phyloP scores from a whole-genome alignment of 192 early-diverging fungal species.

The Backusella tuberculispora region DNA sequence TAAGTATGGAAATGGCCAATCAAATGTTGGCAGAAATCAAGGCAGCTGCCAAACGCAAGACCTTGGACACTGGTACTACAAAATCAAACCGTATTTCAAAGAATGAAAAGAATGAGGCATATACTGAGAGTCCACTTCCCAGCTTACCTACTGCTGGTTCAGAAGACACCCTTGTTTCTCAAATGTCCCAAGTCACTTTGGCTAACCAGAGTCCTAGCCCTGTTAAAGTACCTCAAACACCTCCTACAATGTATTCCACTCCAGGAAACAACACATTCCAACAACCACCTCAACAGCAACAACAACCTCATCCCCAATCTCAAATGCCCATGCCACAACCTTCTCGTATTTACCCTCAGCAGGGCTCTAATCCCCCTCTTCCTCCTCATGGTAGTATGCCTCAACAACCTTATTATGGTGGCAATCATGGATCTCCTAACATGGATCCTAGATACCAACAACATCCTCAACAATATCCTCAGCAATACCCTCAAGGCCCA shows the following conservation, averaged over 20 bases:
- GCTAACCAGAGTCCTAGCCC: conserved; percentile 5
- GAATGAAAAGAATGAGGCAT: not conserved
- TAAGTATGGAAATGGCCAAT: conserved; percentile 82
- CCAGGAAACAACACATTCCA: not conserved
- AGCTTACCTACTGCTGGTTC: not conserved
- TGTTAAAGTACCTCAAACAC: conserved; percentile 23
- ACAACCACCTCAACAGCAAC: not conserved
- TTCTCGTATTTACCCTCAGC: conserved; percentile 13
- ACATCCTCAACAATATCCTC: conserved; percentile 8
- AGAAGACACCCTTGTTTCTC: conserved; percentile 18
- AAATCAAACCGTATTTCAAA: conserved; percentile 20
- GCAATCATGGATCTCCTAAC: not conserved
- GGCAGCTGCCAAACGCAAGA: conserved; percentile 41
- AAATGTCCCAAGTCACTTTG: conserved; percentile 15
- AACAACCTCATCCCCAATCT: not conserved
- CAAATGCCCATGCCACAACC: conserved; percentile 19
- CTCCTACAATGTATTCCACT: conserved; percentile 21
- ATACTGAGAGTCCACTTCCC: not conserved
- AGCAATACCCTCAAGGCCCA: not conserved
- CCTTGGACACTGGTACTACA: conserved; percentile 32
- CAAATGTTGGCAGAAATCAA: conserved; percentile 87
- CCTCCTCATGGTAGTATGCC: conserved; percentile 12
- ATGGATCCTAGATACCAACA: conserved; percentile 15
- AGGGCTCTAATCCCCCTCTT: not conserved
- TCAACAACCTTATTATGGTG: conserved; percentile 15